Conservation (phyloP, 225 moss, liverwort and hornwort species). For the Climacium dendroides region DNA sequence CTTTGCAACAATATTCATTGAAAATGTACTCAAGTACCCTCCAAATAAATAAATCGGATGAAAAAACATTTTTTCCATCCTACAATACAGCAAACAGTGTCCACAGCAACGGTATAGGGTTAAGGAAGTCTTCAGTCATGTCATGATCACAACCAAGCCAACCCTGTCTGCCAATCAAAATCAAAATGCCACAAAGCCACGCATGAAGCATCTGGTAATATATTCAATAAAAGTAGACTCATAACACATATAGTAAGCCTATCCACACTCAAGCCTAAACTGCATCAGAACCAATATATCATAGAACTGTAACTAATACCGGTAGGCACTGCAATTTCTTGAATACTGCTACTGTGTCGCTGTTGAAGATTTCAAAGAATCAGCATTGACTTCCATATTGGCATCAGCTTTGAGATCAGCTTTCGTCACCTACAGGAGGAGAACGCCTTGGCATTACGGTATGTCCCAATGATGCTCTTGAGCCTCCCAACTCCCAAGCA, state of each 20-base stretch:
- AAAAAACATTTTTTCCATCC: too few species aligned
- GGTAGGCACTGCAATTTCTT: neutral
- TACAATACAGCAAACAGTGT: too few species aligned
- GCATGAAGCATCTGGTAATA: neutral
- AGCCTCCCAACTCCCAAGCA: neutral
- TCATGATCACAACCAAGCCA: neutral
- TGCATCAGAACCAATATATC: neutral
- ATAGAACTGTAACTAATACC: too few species aligned
- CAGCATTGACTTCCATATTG: too few species aligned
- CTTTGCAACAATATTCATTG: too few species aligned
- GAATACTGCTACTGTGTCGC: neutral
- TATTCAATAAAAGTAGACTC: neutral
- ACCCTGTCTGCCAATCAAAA: neutral
- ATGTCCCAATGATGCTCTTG: neutral
- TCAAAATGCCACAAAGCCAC: neutral
- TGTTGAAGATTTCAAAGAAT: neutral
- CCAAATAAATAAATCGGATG: too few species aligned
- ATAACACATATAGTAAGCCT: neutral
- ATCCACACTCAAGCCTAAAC: neutral
- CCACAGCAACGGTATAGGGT: too few species aligned
- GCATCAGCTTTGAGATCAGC: too few species aligned
- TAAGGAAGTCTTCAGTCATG: neutral
- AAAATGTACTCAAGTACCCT: too few species aligned
- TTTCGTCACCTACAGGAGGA: neutral
- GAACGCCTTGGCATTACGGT: neutral